phyloP scores from a whole-genome alignment of 2,329 filamentous ascomycete species.

The Neobulgaria alba region DNA sequence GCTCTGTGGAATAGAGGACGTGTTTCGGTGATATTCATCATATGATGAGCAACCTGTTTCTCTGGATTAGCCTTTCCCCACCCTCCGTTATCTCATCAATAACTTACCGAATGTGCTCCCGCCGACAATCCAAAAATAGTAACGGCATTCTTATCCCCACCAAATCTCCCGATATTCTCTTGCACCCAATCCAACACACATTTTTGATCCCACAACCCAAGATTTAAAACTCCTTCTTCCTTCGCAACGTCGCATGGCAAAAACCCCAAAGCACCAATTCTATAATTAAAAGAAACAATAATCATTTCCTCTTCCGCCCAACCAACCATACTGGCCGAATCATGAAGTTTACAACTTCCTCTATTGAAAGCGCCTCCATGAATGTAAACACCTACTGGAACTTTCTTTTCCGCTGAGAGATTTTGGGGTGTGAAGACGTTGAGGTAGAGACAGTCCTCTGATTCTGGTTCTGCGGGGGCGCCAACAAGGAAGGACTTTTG shows the following conservation, averaged over 20 bases:
- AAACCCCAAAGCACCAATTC: constrained; percentile 62
- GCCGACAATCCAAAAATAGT: constrained; percentile 55
- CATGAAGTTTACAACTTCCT: constrained; percentile 32
- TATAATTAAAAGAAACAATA: constrained; percentile 51
- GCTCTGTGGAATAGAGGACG: constrained; percentile 40
- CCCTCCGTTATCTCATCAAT: no score
- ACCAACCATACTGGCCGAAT: constrained; percentile 49
- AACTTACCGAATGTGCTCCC: constrained; percentile 51
- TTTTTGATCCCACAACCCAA: constrained; percentile 56
- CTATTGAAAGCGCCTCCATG: constrained; percentile 57
- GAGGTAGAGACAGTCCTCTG: constrained; percentile 45
- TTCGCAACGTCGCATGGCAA: constrained; percentile 47
- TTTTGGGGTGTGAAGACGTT: constrained; percentile 37
- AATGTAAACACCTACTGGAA: constrained; percentile 50
- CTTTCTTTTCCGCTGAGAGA: constrained; percentile 18
- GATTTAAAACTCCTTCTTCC: constrained; percentile 49
- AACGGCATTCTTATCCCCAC: constrained; percentile 48
- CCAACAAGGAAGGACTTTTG: constrained; percentile 11
- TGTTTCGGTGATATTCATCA: constrained; percentile 40
- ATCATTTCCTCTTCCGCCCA: constrained; percentile 45
- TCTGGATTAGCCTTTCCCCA: no score
- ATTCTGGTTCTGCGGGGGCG: constrained; percentile 5
- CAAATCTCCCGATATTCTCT: constrained; percentile 50
- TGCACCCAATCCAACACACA: constrained; percentile 51
- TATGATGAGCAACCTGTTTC: constrained; percentile 60